Base-by-base conservation (phyloP, 495 filamentous ascomycete species). In the Endocarpon pusillum region DNA sequence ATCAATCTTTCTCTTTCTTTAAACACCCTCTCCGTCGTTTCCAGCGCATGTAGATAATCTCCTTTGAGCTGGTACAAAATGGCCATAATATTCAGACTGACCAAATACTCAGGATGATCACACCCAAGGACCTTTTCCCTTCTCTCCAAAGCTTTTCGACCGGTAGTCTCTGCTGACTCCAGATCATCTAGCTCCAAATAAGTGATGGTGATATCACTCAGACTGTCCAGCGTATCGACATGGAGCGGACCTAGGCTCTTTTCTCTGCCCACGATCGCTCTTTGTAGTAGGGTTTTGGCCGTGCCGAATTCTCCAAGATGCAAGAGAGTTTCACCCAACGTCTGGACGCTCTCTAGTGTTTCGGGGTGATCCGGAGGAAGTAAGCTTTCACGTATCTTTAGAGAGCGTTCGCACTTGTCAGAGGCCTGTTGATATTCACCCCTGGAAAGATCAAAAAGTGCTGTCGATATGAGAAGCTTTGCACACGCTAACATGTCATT, bases 261-360 rank as follows among this genome's bases (percentile, higher is more conserved):
- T 33, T 51, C 38, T 21, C 25, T 31, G 30, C 9, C 14, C 36
- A 46, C 37, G 4, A 49, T 19, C 3, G 38, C 48, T 33, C 40
- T 40, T 33, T 27, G 33, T 26, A 38, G 31, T 21, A 52, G 23
- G 3, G 7, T 21, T 25, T 49, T 53, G 0, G 59, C 54, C 16
- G 59, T 55, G 27, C 51, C 26, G 32, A 51, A 55, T 33, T 49
- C 51, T 16, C 48, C 51, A 34, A 45, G 42, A 9, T 24, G 8
- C 3, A 18, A 0, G 5, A 49, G 41, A 15, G 42, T 14, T 1
- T 27, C 1, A 11, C 35, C 52, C 4, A 58, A 35, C 14, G 53
- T 54, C 28, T 9, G 39, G 40, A 61, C 52, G 33, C 47, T 57
- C 0, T 27, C 42, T 16, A 70, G 46, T 11, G 59, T 64, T 19